Conservation (phyloP, 768 basidiomycete species). For the Tremella fuciformis region DNA sequence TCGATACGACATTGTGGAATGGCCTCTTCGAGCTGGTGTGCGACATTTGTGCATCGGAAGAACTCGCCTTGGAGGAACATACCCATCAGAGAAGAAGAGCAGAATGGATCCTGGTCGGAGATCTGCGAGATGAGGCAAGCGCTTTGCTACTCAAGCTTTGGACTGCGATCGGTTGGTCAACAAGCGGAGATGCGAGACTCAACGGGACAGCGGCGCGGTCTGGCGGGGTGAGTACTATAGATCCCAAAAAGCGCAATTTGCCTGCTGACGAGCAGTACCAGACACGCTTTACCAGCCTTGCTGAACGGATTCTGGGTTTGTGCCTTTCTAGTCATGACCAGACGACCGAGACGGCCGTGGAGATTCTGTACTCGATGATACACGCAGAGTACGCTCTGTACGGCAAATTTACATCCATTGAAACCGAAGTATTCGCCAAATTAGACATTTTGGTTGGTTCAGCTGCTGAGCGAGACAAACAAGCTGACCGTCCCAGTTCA, state of each 20-base stretch:
- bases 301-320: slow-evolving; percentile 83
- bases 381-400: slow-evolving; percentile 76
- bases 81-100: slow-evolving; percentile 95
- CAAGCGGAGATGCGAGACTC: slow-evolving; percentile 34
- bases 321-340: slow-evolving; percentile 94
- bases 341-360: slow-evolving; percentile 81
- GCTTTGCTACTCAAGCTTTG: slow-evolving; percentile 73
- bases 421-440: slow-evolving; percentile 86
- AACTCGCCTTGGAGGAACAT: slow-evolving; percentile 90
- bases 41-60: slow-evolving; percentile 80
- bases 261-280: slow-evolving; percentile 59
- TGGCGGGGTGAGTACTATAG: slow-evolving; percentile 61
- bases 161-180: slow-evolving; percentile 76
- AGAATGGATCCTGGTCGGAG: slow-evolving; percentile 93
- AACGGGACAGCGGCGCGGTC: slow-evolving; percentile 54
- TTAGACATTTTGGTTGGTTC: slow-evolving; percentile 81
- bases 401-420: slow-evolving; percentile 80
- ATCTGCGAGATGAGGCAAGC: slow-evolving; percentile 88
- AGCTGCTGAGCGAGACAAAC: slow-evolving; percentile 66
- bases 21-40: slow-evolving; percentile 78
- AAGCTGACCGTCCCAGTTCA: slow-evolving; percentile 13
- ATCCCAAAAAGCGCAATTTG: not conserved
- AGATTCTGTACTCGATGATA: slow-evolving; percentile 93
- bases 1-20: slow-evolving; percentile 75
- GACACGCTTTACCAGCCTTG: slow-evolving; percentile 72